Base-by-base conservation (phyloP, 129 eudicot species). In the Oenanthe sinensis region DNA sequence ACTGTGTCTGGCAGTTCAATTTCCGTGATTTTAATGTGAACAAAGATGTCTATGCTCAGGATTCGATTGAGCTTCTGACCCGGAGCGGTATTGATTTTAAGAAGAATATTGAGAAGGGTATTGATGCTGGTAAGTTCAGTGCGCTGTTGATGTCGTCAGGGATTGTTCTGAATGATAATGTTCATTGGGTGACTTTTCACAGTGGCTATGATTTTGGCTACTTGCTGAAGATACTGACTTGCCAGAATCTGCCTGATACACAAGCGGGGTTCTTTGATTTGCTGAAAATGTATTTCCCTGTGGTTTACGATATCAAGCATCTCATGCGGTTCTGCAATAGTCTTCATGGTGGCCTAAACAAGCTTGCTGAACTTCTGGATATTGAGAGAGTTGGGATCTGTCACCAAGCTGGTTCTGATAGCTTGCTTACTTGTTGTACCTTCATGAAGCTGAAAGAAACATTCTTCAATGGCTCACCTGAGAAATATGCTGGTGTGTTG, bases 131-230 rank as follows among this genome's bases (percentile, higher is more conserved):
- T 30, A 47, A 71, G 65, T 88, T 88, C 52, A 81, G 86, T 54
- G 89, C 84, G 84, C 89, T 88, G 75, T 81, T 88, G 58, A 88
- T 88, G 91, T 88, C 91, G 20, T 88, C 91, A 9, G 91, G 91
- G 74, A 77, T 88, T 48, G 89, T 88, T 40, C 71, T 79, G 81
- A 88, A 85, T 81, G 83, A 70, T 44, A 81, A 81, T 72, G 79
- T 88, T 24, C 81, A 80, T 68, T 85, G 91, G 91, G 89, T 86
- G 22, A 88, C 91, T 26, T 87, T 87, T 76, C 91, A 87, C 45
- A 79, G 91, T 12, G 88, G 86, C n/a, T 85, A 87, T 83, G 91
- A 87, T 82, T 87, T 87, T 49, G 91, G 88, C 70, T 87, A 87
- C 50, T 76, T 87, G 89, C 77, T 88, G 26, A 88, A 88, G 84